Base-by-base conservation (phyloP, 345 rosid species). In the Microthlaspi erraticum region DNA sequence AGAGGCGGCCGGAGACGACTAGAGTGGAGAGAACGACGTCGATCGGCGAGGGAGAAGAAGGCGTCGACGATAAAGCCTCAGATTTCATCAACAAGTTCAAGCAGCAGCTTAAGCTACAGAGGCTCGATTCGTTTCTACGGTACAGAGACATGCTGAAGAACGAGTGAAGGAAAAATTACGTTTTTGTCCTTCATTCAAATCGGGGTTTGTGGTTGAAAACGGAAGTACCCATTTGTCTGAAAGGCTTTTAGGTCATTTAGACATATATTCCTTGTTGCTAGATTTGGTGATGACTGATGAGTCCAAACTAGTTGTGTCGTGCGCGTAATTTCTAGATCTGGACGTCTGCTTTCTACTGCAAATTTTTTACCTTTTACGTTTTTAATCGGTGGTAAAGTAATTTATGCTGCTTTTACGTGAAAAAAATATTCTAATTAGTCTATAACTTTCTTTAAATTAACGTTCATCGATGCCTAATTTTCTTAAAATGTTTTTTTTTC, bases 81-180 rank as follows among this genome's bases (percentile, higher is more conserved):
- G 51, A 77, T 26, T 77, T 77, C 58, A 77, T 77, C 54, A 67
- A 72, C 65, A 77, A 68, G 70, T 77, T 77, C 14, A 77, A 77
- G 55, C 77, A 77, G 49, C 77, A 77, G 59, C 77, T 77, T 2
- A 77, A 72, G 64, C 48, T 77, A 41, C 81, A 77, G 65, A 66
- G 81, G 36, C 70, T 77, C 4, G 77, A 77, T 45, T 77, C 81
- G 37, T 52, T 77, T 53, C 68, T 77, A 34, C 38, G 77, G 41
- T 77, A 71, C 80, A 53, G 75, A 5, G 77, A 77, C 33, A 77
- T 77, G 77, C 73, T 71, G 37, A 77, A 71, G 73, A 72, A 61
- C 69, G 13, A 68, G 4, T 75, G 20, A 68, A 0, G 0, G 0
- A 0, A 9, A 12, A 41, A 8, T 53, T 29, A 68, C 74, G 38